Evolutionary conservation across 352 stramenopile species (phyloP).

Genomic region (Phytophthora litchii): DNA sequence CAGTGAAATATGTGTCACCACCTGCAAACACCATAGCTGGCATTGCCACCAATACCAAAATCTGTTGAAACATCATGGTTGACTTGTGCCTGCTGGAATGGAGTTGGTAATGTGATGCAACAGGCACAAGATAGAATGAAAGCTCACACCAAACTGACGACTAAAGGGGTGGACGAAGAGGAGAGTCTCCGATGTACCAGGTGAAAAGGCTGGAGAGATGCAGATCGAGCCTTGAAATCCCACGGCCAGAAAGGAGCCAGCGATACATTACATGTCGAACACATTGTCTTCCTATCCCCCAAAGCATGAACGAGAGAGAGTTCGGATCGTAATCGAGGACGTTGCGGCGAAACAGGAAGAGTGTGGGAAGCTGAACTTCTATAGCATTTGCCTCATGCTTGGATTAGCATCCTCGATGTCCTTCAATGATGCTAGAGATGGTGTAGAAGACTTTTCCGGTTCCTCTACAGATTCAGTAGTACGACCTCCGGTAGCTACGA

Average conservation of each 20-base stretch:
- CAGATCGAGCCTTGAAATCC: conserved; percentile 23
- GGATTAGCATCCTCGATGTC: background rate
- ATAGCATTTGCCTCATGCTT: background rate
- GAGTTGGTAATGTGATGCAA: conserved; percentile 22
- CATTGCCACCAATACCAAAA: conserved; percentile 20
- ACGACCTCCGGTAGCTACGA: conserved; percentile 9
- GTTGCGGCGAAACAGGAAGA: background rate
- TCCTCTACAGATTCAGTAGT: conserved; percentile 24
- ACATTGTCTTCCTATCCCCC: background rate
- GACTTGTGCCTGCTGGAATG: background rate
- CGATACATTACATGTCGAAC: conserved; percentile 5
- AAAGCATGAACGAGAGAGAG: conserved; percentile 7
- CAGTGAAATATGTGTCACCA: conserved; percentile 36
- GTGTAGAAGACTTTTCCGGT: background rate
- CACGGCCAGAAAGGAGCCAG: conserved; percentile 21
- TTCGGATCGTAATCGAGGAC: conserved; percentile 3
- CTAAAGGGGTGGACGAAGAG: conserved; percentile 11
- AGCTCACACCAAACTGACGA: conserved; percentile 5
- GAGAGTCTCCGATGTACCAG: background rate
- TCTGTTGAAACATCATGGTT: conserved; percentile 21
- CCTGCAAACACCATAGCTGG: conserved; percentile 19
- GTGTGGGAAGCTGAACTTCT: background rate
- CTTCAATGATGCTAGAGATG: conserved; percentile 5
- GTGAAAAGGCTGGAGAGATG: conserved; percentile 15
- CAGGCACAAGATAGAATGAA: conserved; percentile 24